Evolutionary conservation across 345 rosid genomes (phyloP).

Genomic region (Euphorbia lathyris): DNA sequence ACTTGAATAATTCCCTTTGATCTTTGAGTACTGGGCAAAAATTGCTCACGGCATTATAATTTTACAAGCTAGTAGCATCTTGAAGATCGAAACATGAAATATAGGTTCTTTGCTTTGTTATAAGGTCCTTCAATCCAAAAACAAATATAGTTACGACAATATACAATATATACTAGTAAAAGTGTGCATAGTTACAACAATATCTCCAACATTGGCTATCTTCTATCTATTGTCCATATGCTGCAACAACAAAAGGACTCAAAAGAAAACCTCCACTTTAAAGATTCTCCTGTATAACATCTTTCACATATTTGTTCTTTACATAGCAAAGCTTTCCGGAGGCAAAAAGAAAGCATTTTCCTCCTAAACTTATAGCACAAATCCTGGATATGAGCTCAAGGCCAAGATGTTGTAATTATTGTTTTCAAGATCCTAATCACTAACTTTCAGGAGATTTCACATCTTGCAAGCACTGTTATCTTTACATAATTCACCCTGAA

Average conservation of each 20-base stretch:
- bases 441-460: conserved; percentile 22
- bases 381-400: background rate
- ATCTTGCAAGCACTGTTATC: conserved; percentile 49
- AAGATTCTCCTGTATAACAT: too few species aligned
- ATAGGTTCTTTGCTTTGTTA: conserved; percentile 8
- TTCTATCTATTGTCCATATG: too few species aligned
- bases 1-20: background rate
- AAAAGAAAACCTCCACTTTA: too few species aligned
- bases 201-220: too few species aligned
- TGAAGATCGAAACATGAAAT: conserved; percentile 3
- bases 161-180: too few species aligned
- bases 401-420: background rate
- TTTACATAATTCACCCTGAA: conserved; percentile 55
- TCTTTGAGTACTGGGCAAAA: conserved; percentile 14
- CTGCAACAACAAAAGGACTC: too few species aligned
- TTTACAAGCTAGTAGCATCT: conserved; percentile 18
- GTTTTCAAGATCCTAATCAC: background rate
- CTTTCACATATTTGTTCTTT: too few species aligned
- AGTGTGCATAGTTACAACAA: too few species aligned
- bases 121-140: conserved; percentile 4
- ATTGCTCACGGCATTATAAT: conserved; percentile 1
- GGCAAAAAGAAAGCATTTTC: too few species aligned
- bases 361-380: background rate
- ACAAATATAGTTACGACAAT: too few species aligned
- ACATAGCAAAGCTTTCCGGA: too few species aligned